phyloP scores from a whole-genome alignment of 306 rosid genomes.

The Hippophae gyantsensis region DNA sequence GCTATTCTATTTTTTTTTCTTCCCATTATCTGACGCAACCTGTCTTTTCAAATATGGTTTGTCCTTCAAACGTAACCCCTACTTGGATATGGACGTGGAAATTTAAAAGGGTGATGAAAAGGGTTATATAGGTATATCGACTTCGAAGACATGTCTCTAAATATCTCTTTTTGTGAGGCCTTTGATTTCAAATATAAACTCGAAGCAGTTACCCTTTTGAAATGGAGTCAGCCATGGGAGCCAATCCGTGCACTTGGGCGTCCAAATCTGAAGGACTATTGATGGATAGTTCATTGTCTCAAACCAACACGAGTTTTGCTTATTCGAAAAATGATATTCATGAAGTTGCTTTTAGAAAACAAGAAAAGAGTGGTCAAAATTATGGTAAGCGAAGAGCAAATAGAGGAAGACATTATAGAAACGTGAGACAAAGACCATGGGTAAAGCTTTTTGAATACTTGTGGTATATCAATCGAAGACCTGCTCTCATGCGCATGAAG shows the following conservation, averaged over 20 bases:
- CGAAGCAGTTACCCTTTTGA: neutral
- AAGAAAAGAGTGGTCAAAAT: neutral
- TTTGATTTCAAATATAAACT: too few relatives aligned
- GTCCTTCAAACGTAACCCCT: too few relatives aligned
- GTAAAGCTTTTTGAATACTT: constrained; percentile 21
- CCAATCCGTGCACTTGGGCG: neutral
- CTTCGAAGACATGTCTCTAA: too few relatives aligned
- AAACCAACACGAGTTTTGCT: neutral
- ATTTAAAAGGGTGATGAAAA: too few relatives aligned
- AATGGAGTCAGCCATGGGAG: neutral
- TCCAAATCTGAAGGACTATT: neutral
- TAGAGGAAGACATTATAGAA: constrained; percentile 31
- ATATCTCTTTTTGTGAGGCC: too few relatives aligned
- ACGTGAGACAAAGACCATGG: constrained; percentile 49
- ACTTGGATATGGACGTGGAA: too few relatives aligned
- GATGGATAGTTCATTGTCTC: neutral
- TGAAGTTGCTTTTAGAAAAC: neutral
- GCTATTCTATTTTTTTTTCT: too few relatives aligned
- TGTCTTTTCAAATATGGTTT: too few relatives aligned
- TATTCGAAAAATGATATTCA: neutral
- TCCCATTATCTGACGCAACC: too few relatives aligned
- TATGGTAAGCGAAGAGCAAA: neutral
- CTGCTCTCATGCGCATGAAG: too few relatives aligned
- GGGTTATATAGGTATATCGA: too few relatives aligned
- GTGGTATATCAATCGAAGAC: too few relatives aligned